Evolutionary conservation across 306 rosid species (phyloP).

Genomic region (Sesbania bispinosa): DNA sequence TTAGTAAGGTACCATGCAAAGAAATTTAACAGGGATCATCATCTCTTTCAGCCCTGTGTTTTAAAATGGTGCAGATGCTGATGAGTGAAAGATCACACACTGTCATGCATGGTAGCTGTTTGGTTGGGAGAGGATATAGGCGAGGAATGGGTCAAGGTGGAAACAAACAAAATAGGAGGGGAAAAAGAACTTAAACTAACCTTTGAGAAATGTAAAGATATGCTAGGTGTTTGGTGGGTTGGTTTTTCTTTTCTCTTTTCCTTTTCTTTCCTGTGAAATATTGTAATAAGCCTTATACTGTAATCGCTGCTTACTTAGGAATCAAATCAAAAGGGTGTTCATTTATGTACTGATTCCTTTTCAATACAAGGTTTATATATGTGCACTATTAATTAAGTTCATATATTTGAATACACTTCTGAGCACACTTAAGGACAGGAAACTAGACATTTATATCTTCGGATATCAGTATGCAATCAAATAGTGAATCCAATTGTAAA

Average conservation of each 20-base stretch:
- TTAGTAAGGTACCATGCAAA: background rate
- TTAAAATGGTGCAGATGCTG: background rate
- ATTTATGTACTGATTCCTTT: background rate
- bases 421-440: background rate
- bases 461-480: background rate
- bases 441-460: background rate
- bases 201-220: conserved; percentile 7
- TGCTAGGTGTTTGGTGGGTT: conserved; percentile 22
- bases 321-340: conserved; percentile 20
- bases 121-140: conserved; percentile 26
- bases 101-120: background rate
- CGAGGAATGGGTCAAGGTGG: conserved; percentile 25
- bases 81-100: conserved; percentile 13
- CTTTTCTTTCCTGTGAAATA: background rate
- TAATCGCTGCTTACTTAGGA: conserved; percentile 27
- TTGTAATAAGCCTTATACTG: conserved; percentile 16
- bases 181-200: conserved; percentile 17
- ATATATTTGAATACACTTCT: background rate
- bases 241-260: background rate
- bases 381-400: background rate
- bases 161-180: conserved; percentile 5
- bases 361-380: background rate
- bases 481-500: background rate
- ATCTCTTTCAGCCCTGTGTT: conserved; percentile 11
- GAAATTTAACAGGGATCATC: background rate